Conservation (phyloP, 305 asterid genomes). For the Lippia alba region DNA sequence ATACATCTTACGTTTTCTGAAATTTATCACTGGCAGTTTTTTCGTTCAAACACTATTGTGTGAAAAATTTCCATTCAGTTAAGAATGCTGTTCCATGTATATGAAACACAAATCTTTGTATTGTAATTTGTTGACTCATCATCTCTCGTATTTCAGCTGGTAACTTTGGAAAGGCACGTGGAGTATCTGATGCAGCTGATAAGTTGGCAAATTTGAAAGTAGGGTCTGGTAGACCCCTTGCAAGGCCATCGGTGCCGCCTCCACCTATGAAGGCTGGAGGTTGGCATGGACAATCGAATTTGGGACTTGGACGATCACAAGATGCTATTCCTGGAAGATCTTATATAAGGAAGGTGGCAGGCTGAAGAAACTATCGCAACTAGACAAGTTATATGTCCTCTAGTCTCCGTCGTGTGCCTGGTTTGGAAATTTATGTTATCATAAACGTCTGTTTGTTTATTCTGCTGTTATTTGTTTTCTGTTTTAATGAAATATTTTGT, state of each 20-base stretch:
- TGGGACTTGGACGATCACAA: conserved; percentile 59
- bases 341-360: conserved; percentile 52
- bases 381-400: background rate
- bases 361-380: conserved; percentile 25
- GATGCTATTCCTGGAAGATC: conserved; percentile 48
- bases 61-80: no score
- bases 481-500: background rate
- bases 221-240: conserved; percentile 52
- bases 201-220: conserved; percentile 63
- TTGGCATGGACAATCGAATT: conserved; percentile 69
- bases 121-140: background rate
- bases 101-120: background rate
- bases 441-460: background rate
- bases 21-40: background rate
- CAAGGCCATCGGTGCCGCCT: conserved; percentile 60
- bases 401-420: background rate
- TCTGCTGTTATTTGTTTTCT: background rate
- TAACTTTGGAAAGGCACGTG: conserved; percentile 47
- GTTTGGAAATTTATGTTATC: background rate
- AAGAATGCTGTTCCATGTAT: background rate
- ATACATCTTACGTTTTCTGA: background rate
- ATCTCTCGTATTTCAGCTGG: conserved; percentile 39
- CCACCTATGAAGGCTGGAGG: conserved; percentile 97
- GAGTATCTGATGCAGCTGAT: conserved; percentile 57
- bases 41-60: background rate